Conservation (phyloP, 1,284 basidiomycete species). For the Irpex rosettiformis region DNA sequence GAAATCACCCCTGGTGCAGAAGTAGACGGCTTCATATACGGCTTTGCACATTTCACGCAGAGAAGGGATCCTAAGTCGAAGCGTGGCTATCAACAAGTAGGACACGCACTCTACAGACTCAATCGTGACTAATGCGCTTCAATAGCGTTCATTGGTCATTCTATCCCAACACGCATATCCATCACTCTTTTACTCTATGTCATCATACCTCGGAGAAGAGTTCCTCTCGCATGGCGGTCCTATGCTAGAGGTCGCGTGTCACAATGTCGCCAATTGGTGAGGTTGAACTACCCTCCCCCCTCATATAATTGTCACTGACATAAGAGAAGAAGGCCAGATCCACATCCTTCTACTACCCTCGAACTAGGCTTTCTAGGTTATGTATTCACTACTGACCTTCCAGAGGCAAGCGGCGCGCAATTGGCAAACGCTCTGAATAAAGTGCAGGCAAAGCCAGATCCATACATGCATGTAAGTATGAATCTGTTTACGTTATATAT, state of each 20-base stretch:
- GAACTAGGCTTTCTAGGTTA: conserved; percentile 83
- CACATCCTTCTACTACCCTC: conserved; percentile 52
- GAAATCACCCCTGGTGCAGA: conserved; percentile 35
- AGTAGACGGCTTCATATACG: conserved; percentile 74
- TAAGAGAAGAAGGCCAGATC: conserved; percentile 68
- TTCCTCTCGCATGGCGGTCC: conserved; percentile 74
- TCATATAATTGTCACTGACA: conserved; percentile 13
- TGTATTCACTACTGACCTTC: conserved; percentile 71
- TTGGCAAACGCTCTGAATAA: conserved; percentile 43
- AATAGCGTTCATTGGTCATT: conserved; percentile 81
- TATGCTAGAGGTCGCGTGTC: conserved; percentile 83
- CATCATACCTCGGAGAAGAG: conserved; percentile 71
- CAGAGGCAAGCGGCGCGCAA: conserved; percentile 65
- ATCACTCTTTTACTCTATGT: conserved; percentile 71
- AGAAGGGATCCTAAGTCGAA: conserved; percentile 65
- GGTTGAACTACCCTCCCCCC: conserved; percentile 22
- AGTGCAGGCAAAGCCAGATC: conserved; percentile 12
- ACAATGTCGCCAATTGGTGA: conserved; percentile 85
- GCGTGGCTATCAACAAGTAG: conserved; percentile 85
- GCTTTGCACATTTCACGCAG: conserved; percentile 82
- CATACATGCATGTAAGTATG: conserved; percentile 20
- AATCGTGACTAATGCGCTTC: conserved; percentile 7
- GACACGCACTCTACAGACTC: conserved; percentile 13
- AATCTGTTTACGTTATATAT: conserved; percentile 15
- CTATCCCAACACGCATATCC: conserved; percentile 85